Percentiles rank a stretch among this genome's conserved stretches.
Conservation (phyloP, 148 eudicot species). For the Beta vulgaris region DNA sequence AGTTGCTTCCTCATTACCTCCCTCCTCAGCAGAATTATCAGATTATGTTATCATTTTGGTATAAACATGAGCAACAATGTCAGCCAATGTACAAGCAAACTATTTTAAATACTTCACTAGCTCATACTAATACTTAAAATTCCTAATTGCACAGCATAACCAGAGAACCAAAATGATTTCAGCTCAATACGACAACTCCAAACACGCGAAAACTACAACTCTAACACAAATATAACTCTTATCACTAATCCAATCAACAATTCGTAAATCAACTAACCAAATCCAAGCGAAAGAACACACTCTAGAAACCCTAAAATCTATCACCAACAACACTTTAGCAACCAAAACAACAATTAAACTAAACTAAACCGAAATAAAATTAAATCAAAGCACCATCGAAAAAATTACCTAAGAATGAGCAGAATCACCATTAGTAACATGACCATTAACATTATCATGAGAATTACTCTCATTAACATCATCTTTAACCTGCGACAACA, state of each 20-base stretch:
- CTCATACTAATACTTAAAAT: too few relatives aligned
- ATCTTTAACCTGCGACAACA: not conserved
- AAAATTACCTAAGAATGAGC: not conserved
- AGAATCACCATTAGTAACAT: conserved; percentile 14
- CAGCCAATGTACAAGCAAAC: not conserved
- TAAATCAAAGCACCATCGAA: not conserved
- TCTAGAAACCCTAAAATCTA: not conserved
- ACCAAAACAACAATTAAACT: not conserved
- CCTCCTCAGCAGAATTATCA: too few relatives aligned
- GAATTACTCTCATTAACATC: conserved; percentile 32
- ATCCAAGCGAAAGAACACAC: not conserved
- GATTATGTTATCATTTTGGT: not conserved
- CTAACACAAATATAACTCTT: not conserved
- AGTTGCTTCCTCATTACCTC: too few relatives aligned
- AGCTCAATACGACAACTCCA: too few relatives aligned
- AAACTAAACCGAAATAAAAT: not conserved
- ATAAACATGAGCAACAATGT: too few relatives aligned
- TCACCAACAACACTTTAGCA: not conserved
- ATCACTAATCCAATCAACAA: too few relatives aligned
- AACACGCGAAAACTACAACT: not conserved
- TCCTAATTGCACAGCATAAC: not conserved
- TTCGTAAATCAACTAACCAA: not conserved
- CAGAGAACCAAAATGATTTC: too few relatives aligned
- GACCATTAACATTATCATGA: conserved; percentile 22
- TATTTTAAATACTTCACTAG: not conserved